Conservation (phyloP, 1,139 yeast genomes). For the Taphrina wiesneri region DNA sequence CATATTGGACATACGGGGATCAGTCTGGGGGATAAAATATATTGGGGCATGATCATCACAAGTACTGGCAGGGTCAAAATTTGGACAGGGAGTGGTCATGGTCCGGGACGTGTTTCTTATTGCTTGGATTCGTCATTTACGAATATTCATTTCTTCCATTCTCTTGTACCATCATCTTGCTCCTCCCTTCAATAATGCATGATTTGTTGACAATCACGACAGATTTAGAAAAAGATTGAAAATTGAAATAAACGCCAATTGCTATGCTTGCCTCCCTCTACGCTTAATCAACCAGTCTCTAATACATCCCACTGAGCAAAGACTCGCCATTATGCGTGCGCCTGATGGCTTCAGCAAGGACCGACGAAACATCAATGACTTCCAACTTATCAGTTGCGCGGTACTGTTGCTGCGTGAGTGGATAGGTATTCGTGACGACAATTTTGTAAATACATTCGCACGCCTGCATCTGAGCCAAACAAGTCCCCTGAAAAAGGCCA, state of each 20-base stretch:
- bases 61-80: neutral
- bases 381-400: conserved; percentile 61
- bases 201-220: no score
- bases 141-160: neutral
- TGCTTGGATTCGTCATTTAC: neutral
- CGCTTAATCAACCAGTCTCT: neutral
- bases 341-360: conserved; percentile 96
- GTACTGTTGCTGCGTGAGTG: conserved; percentile 66
- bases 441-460: conserved; percentile 82
- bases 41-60: neutral
- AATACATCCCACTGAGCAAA: conserved; percentile 1
- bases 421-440: conserved; percentile 94
- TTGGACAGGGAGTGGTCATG: neutral
- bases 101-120: neutral
- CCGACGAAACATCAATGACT: conserved; percentile 89
- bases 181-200: no score
- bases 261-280: neutral
- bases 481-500: conserved; percentile 85
- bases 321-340: conserved; percentile 73
- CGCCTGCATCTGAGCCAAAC: conserved; percentile 73
- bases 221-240: neutral
- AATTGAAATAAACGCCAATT: neutral
- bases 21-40: neutral
- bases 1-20: no score
- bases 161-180: neutral